Conservation (phyloP, 1,284 basidiomycete species). For the Pseudozyma pruni region DNA sequence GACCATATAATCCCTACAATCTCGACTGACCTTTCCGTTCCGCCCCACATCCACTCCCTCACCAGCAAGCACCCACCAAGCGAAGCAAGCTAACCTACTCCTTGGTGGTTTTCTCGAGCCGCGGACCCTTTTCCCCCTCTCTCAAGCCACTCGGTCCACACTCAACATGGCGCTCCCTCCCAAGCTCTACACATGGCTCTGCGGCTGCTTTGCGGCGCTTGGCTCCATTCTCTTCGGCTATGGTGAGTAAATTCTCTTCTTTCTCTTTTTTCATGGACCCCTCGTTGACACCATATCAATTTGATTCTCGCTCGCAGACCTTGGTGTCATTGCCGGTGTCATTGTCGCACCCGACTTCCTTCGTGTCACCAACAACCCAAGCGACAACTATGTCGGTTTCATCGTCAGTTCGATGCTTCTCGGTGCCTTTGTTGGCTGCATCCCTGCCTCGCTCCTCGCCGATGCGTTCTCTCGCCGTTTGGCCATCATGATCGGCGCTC, state of each 20-base stretch:
- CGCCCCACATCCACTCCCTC: not conserved
- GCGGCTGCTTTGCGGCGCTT: slow-evolving; percentile 73
- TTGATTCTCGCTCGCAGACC: slow-evolving; percentile 48
- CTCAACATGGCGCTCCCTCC: slow-evolving; percentile 67
- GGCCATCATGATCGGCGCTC: slow-evolving; percentile 68
- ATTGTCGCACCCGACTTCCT: slow-evolving; percentile 70
- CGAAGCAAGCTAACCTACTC: too few relatives aligned
- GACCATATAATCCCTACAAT: slow-evolving; percentile 11
- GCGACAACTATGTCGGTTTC: slow-evolving; percentile 69
- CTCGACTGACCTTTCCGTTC: not conserved
- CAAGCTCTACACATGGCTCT: slow-evolving; percentile 68
- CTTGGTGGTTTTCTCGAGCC: too few relatives aligned
- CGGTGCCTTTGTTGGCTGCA: slow-evolving; percentile 66
- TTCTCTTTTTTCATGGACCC: not conserved
- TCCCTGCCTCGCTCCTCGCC: slow-evolving; percentile 67
- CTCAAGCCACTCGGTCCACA: not conserved
- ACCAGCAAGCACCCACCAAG: too few relatives aligned
- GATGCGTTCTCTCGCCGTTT: slow-evolving; percentile 67
- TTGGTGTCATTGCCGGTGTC: slow-evolving; percentile 70
- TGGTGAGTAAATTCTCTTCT: slow-evolving; percentile 65
- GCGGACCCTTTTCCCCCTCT: not conserved
- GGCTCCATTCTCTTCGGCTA: slow-evolving; percentile 35
- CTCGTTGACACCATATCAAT: not conserved
- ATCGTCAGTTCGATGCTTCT: slow-evolving; percentile 68
- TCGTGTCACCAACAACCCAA: slow-evolving; percentile 57